Base-by-base conservation (phyloP, 2,329 filamentous ascomycete species). In the Fusarium sp. region DNA sequence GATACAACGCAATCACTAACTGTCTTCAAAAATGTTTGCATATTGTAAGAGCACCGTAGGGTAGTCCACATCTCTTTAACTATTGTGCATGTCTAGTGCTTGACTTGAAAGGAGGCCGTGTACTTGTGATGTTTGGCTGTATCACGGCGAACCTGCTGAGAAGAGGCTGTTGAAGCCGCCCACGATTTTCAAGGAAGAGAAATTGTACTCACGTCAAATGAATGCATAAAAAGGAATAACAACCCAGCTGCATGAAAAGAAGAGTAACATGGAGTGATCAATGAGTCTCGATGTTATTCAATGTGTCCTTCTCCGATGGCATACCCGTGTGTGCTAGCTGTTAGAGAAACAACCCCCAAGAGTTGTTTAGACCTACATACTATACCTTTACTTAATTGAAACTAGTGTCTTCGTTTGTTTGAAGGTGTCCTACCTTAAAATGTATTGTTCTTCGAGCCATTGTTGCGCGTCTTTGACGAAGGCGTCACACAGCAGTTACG, bases 361-460 rank as follows among this genome's bases (percentile, higher is more conserved):
- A 5, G n/a, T 22, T 14, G 8, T 18, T 22, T 18, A 22, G 15
- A 14, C 29, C 9, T 33, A 22, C 17, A 50, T 20, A 1, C 4
- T 7, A 35, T 25, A 2, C 4, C 12, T 25, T 35, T 0, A 22
- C 12, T 18, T 10, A 25, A 18, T 29, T 5, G 3, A 15, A 22
- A 29, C 10, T 18, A 7, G 3, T 50, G n/a, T 18, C 7, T 35
- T 7, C 6, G 10, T 15, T 50, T 50, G 17, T 8, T 20, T 12
- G n/a, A 18, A 5, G 29, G 33, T 14, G 11, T 18, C 5, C 11
- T 10, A 18, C n/a, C 20, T 22, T 14, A 5, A 33, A 10, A 2
- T 22, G 3, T 6, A 18, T 18, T 18, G 11, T 33, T 7, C n/a
- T 10, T 14, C 7, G 10, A 12, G 11, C 7, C 27, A 49, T 22